Percentiles rank a stretch among this genome's conserved stretches.
phyloP scores from a whole-genome alignment of 352 stramenopile genomes.

The Phytophthora citricola region DNA sequence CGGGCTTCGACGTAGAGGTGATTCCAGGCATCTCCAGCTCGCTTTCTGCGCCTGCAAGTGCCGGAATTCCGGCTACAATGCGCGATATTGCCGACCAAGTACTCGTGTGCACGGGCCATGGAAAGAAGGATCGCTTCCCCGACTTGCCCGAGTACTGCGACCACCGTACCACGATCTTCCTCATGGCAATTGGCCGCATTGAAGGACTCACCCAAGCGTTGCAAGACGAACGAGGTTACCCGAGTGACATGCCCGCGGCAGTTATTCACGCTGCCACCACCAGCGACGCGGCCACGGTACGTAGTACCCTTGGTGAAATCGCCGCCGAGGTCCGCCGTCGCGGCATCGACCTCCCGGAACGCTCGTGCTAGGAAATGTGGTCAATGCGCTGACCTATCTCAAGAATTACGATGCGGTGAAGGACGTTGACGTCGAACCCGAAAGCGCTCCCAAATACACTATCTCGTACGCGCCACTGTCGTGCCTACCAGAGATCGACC shows the following conservation, averaged over 20 bases:
- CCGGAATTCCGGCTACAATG: conserved; percentile 96
- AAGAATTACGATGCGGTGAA: conserved; percentile 68
- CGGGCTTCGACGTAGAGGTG: conserved; percentile 84
- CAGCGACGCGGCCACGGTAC: conserved; percentile 87
- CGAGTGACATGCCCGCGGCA: conserved; percentile 88
- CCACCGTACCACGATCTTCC: conserved; percentile 96
- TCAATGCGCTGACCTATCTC: conserved; percentile 78
- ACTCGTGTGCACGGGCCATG: conserved; percentile 94
- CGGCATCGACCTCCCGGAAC: conserved; percentile 92
- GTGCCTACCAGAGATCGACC: conserved; percentile 54
- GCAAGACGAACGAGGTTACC: conserved; percentile 87
- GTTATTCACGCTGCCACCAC: conserved; percentile 95
- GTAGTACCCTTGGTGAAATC: conserved; percentile 92
- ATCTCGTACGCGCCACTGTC: conserved; percentile 71
- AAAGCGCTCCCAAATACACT: conserved; percentile 53
- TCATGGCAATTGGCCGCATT: conserved; percentile 97
- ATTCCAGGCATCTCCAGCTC: conserved; percentile 95
- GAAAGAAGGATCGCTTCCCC: conserved; percentile 89
- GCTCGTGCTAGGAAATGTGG: conserved; percentile 95
- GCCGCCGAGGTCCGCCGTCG: conserved; percentile 83
- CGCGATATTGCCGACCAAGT: conserved; percentile 95
- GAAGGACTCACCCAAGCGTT: conserved; percentile 88
- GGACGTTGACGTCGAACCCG: conserved; percentile 21
- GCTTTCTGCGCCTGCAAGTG: conserved; percentile 94
- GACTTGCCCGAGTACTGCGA: conserved; percentile 96